Conservation (phyloP, 139 green algal genomes). For the Coelastrella sp. region DNA sequence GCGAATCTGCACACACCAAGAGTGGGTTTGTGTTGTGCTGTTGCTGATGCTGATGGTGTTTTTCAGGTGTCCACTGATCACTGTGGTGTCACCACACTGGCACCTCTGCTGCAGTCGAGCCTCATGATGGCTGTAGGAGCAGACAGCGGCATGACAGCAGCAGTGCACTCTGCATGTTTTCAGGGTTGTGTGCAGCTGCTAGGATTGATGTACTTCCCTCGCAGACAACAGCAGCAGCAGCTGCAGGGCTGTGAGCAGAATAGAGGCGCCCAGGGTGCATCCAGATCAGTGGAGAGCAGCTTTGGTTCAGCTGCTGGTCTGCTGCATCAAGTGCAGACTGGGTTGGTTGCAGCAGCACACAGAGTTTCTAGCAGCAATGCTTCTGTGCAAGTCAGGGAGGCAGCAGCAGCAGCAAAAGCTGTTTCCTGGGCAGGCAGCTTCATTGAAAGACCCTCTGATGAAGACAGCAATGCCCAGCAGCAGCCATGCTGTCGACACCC, state of each 20-base stretch:
- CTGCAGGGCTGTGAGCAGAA: no score
- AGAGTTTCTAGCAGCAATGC: no score
- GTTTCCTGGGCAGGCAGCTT: neutral
- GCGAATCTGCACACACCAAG: no score
- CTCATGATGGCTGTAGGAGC: neutral
- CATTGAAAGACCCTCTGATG: no score
- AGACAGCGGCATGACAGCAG: neutral
- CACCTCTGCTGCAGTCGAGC: neutral
- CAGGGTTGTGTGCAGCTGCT: conserved; percentile 5
- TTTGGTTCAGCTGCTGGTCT: no score
- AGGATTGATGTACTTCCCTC: neutral
- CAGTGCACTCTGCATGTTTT: neutral
- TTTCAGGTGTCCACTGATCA: neutral
- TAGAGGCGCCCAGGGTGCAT: no score
- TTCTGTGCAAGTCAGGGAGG: neutral
- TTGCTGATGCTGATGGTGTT: no score
- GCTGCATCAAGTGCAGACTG: no score
- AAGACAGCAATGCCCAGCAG: no score
- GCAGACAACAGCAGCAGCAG: neutral
- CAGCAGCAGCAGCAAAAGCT: neutral
- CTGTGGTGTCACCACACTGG: neutral
- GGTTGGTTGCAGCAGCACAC: neutral
- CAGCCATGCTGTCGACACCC: no score
- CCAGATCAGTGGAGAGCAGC: no score
- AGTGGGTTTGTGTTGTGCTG: no score